Conservation (phyloP, 73 alveolate genomes). For the Paramecium pentaurelia region DNA sequence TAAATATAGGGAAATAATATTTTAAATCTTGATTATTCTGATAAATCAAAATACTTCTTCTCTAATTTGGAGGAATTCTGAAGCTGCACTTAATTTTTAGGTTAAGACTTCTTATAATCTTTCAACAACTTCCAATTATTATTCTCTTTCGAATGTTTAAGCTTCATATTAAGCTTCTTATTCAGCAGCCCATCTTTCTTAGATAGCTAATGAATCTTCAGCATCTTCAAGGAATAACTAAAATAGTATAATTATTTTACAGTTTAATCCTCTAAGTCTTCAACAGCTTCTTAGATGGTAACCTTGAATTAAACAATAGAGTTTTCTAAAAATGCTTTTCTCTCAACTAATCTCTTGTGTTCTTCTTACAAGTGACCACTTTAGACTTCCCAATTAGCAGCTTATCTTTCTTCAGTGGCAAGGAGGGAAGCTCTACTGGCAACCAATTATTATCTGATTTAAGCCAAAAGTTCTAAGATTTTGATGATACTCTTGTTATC, state of each 20-base stretch:
- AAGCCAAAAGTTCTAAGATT: slow-evolving; percentile 30
- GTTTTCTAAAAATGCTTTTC: slow-evolving; percentile 35
- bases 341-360: slow-evolving; percentile 50
- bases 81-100: neutral
- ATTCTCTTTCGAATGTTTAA: slow-evolving; percentile 44
- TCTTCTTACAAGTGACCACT: slow-evolving; percentile 10
- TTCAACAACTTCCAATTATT: slow-evolving; percentile 27
- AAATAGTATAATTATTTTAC: neutral
- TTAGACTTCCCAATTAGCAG: slow-evolving; percentile 22
- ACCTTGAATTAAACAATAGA: slow-evolving; percentile 38
- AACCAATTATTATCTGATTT: slow-evolving; percentile 48
- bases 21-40: slow-evolving; percentile 48
- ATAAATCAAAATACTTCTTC: slow-evolving; percentile 42
- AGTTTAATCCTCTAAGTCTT: slow-evolving; percentile 46
- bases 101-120: slow-evolving; percentile 32
- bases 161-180: slow-evolving; percentile 22
- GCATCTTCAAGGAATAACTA: slow-evolving; percentile 61
- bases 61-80: slow-evolving; percentile 47
- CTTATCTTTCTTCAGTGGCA: slow-evolving; percentile 35
- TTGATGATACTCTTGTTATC: slow-evolving; percentile 38
- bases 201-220: slow-evolving; percentile 43
- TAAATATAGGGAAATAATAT: slow-evolving; percentile 30
- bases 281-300: slow-evolving; percentile 52
- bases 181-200: slow-evolving; percentile 51
- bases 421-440: slow-evolving; percentile 36